A percentile compares a stretch with the other conserved stretches of the same genome.
These are phyloP conservation scores for Cryptococcus neoformans DNA, from an alignment of 1,284 basidiomycete genomes.

Conservation along the genomic window DNA sequence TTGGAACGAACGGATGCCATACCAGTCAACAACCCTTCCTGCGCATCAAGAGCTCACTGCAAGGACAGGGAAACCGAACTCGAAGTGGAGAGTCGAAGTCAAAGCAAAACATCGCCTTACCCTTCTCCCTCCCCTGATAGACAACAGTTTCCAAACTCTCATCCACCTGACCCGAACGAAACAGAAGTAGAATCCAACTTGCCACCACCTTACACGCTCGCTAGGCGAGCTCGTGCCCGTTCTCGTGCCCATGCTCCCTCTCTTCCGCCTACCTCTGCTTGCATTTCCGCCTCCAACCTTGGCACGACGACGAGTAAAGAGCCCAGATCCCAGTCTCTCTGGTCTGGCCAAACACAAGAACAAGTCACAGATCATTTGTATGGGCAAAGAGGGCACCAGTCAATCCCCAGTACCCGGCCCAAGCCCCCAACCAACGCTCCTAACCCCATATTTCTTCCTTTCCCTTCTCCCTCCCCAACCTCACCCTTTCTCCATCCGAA, in stretches of 20 bases:
- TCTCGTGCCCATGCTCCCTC: conserved; percentile 3
- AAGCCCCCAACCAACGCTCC: conserved; percentile 15
- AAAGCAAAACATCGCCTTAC: not conserved
- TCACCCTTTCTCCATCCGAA: conserved; percentile 12
- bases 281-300: no score
- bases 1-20: conserved; percentile 11
- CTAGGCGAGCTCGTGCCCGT: conserved; percentile 3
- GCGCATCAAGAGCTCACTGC: not conserved
- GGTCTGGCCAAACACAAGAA: no score
- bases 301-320: no score
- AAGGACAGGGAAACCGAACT: no score
- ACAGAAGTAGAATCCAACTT: conserved; percentile 37
- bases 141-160: not conserved
- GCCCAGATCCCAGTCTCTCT: no score
- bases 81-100: no score
- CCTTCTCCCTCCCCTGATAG: conserved; percentile 4
- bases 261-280: no score
- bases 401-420: no score
- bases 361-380: no score
- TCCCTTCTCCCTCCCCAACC: conserved; percentile 46
- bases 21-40: conserved; percentile 1
- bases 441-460: conserved; percentile 45
- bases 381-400: no score
- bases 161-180: conserved; percentile 33
- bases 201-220: conserved; percentile 23